phyloP scores from a whole-genome alignment of 2,329 filamentous ascomycete species.

The Coniochaeta sp. region DNA sequence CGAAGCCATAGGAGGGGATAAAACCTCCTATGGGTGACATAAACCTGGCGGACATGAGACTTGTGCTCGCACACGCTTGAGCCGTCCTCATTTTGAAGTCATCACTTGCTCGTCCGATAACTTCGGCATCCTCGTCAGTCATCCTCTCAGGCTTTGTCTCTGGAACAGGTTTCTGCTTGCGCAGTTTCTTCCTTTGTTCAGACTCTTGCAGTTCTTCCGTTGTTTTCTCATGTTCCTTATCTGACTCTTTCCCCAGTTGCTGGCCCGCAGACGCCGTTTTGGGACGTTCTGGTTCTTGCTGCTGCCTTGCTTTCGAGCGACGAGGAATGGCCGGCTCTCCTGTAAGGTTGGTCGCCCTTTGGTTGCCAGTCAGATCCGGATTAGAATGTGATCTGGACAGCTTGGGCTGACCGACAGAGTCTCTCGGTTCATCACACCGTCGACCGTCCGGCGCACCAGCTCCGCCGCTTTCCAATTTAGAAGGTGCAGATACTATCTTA shows the following conservation, averaged over 20 bases:
- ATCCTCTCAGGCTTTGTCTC: neutral
- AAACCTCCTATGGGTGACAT: slow-evolving; percentile 2
- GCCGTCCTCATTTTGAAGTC: neutral
- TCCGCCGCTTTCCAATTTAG: neutral
- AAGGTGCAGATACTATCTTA: neutral
- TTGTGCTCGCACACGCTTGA: neutral
- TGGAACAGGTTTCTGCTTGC: neutral
- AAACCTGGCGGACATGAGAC: neutral
- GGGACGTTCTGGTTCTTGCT: neutral
- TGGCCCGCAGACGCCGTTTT: neutral
- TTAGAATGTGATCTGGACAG: neutral
- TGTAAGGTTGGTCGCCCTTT: neutral
- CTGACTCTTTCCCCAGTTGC: neutral
- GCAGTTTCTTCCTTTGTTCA: slow-evolving; percentile 1
- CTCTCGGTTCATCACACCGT: neutral
- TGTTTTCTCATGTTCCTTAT: neutral
- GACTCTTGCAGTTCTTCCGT: neutral
- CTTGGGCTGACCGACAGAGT: neutral
- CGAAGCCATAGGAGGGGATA: neutral
- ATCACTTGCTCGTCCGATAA: neutral
- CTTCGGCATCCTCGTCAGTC: neutral
- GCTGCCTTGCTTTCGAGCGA: neutral
- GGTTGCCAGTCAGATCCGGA: neutral
- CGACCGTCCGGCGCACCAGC: neutral
- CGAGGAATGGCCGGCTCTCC: neutral